These are phyloP conservation scores for Leishmania aethiopica DNA, from an alignment of 208 protist species.

Conservation along the genomic window DNA sequence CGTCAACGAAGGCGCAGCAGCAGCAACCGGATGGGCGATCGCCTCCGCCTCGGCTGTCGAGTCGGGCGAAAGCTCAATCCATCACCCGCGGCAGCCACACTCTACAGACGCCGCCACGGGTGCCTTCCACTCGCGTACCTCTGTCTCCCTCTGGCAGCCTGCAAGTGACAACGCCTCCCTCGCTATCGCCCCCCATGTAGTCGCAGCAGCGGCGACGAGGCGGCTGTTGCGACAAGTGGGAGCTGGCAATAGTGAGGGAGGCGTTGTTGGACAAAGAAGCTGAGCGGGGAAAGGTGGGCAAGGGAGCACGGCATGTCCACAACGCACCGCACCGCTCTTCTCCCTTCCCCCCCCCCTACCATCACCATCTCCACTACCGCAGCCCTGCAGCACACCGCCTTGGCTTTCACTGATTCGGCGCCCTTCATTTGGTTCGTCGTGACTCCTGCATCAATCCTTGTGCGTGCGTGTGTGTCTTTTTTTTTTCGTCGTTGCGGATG, in stretches of 20 bases:
- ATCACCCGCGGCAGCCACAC: conserved; percentile 9
- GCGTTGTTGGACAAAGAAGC: neutral
- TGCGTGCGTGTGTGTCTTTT: neutral
- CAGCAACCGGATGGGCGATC: conserved; percentile 11
- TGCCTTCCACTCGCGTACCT: conserved; percentile 22
- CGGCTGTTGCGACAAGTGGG: neutral
- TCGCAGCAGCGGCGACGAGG: neutral
- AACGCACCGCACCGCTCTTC: neutral
- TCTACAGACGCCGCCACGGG: conserved; percentile 13
- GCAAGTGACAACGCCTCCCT: conserved; percentile 22
- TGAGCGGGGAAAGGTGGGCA: neutral
- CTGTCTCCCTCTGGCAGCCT: conserved; percentile 22
- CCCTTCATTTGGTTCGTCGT: neutral
- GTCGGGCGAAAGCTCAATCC: conserved; percentile 18
- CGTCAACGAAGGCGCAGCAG: neutral
- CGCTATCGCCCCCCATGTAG: neutral
- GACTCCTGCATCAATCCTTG: neutral
- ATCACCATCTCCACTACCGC: neutral
- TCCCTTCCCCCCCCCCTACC: neutral
- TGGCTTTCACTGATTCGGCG: neutral
- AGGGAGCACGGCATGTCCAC: neutral
- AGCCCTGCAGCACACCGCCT: neutral
- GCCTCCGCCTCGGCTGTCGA: conserved; percentile 25
- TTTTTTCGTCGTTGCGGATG: neutral
- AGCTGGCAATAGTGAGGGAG: neutral